phyloP scores from a whole-genome alignment of 352 stramenopile species.

The Globisporangium cederbergense region DNA sequence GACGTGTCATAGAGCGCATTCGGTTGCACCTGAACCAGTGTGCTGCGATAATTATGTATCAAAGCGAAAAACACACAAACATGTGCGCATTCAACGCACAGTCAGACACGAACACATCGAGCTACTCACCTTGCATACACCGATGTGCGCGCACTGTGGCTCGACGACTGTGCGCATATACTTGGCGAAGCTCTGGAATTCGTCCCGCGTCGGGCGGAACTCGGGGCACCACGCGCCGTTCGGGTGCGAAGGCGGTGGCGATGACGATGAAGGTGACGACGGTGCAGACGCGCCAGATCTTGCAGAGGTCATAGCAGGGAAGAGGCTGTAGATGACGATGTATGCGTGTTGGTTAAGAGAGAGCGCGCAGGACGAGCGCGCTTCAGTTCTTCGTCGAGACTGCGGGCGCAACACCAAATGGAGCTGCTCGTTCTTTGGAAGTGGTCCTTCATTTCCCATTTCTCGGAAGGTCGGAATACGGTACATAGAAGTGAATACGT shows the following conservation, averaged over 20 bases:
- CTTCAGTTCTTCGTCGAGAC: background rate
- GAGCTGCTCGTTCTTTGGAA: background rate
- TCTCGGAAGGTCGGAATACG: background rate
- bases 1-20: background rate
- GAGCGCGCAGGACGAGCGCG: background rate
- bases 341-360: background rate
- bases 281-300: background rate
- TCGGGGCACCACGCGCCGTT: constrained; percentile 72
- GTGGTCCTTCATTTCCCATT: background rate
- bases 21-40: background rate
- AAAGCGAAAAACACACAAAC: background rate
- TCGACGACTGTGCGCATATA: constrained; percentile 87
- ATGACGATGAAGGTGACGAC: constrained; percentile 6
- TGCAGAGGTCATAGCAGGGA: background rate
- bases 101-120: background rate
- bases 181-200: constrained; percentile 82
- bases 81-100: background rate
- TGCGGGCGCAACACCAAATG: background rate
- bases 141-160: constrained; percentile 65
- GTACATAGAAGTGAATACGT: background rate
- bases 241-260: constrained; percentile 18
- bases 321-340: background rate
- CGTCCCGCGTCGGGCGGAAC: constrained; percentile 74
- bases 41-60: background rate
- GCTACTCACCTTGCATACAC: constrained; percentile 87